Base-by-base conservation (phyloP, 1,284 basidiomycete species). In the Microbotryum scabiosae region DNA sequence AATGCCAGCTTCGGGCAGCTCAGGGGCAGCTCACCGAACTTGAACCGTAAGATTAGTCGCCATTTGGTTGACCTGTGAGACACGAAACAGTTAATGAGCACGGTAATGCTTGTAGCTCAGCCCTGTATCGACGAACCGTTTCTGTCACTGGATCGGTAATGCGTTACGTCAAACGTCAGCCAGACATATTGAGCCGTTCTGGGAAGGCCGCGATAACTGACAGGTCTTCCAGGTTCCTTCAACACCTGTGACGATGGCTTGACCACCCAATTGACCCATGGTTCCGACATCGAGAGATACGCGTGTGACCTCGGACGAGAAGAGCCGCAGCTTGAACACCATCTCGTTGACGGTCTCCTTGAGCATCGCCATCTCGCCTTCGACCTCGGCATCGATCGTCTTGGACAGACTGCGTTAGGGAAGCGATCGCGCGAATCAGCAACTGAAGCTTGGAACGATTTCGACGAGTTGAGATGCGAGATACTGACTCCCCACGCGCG, bases 11-110 rank as follows among this genome's bases (percentile, higher is more conserved):
- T 30, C 30, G 30, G 8, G 30, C 30, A 9, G 30, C 8, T 30
- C 10, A 30, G 30, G 36, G 36, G 36, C 70, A 16, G 45, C 57
- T 28, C n/a, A 88, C 64, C 92, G 85, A 69, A 97, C 91, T 82
- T 97, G 92, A 71, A 92, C 88, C 41, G 92, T 96, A 70, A 97
- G 79, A 66, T 86, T 89, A 32, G 86, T 84, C 77, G 90, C 94
- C 90, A 93, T 93, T 66, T 88, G 83, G 78, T 93, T 92, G 68
- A 90, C 88, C 85, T 90, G 71, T 20, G 20, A 28, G 44, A 12
- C 20, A 54, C 2, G 5, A 23, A 56, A 5, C 43, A 5, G 44
- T 57, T 18, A 56, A 56, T 44, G 44, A 44, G 20, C 25, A 14
- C 23, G 6, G 10, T 2, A 23, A 18, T 32, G 36, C 26, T 28